phyloP scores from a whole-genome alignment of 1,284 basidiomycete genomes.

The Chalciporus sp. region DNA sequence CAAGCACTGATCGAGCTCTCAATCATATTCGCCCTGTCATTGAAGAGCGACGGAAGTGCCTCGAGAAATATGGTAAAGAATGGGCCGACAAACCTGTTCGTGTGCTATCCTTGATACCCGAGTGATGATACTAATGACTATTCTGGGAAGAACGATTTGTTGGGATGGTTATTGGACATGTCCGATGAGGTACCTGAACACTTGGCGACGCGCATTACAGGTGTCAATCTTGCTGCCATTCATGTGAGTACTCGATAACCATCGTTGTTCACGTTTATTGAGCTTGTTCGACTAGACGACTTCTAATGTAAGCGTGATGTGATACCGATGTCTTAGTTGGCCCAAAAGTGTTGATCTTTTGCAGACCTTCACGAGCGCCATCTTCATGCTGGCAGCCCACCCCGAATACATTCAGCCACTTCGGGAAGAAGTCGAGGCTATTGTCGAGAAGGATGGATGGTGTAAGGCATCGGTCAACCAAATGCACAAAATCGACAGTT shows the following conservation, averaged over 20 bases:
- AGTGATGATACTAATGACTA: neutral
- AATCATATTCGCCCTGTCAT: conserved; percentile 40
- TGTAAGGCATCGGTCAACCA: conserved; percentile 42
- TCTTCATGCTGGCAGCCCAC: conserved; percentile 37
- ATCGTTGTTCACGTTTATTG: neutral
- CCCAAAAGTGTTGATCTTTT: neutral
- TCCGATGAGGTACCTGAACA: conserved; percentile 31
- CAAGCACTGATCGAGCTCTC: conserved; percentile 8
- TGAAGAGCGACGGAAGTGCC: conserved; percentile 36
- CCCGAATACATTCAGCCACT: conserved; percentile 42
- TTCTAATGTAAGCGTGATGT: conserved; percentile 14
- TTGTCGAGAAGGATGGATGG: conserved; percentile 45
- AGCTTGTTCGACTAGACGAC: conserved; percentile 6
- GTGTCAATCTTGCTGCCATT: conserved; percentile 43
- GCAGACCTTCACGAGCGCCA: conserved; percentile 39
- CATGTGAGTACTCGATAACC: conserved; percentile 24
- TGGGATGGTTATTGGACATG: conserved; percentile 49
- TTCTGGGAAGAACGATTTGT: conserved; percentile 38
- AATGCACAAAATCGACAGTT: conserved; percentile 50
- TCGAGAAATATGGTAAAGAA: conserved; percentile 36
- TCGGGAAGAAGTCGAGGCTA: conserved; percentile 45
- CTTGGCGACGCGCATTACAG: conserved; percentile 37
- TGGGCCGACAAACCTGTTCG: conserved; percentile 43
- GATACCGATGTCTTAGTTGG: neutral
- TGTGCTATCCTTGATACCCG: neutral